phyloP scores from a whole-genome alignment of 495 filamentous ascomycete genomes.

The Penicillium robsamsonii region DNA sequence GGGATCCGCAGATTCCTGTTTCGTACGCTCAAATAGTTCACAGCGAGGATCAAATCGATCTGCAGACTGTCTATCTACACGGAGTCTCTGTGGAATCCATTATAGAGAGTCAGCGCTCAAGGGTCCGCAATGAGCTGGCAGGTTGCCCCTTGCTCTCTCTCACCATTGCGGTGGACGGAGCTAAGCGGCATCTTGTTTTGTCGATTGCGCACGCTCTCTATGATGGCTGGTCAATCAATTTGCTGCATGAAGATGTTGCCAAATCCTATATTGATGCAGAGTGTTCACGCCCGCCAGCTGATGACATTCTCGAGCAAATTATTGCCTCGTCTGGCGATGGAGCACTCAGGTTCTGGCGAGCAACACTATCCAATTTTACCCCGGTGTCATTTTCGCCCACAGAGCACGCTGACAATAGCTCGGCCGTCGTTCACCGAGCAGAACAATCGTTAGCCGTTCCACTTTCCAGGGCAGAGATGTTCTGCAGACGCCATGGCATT shows the following conservation, averaged over 20 bases:
- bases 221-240: constrained; percentile 74
- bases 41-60: constrained; percentile 21
- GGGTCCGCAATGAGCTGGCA: constrained; percentile 10
- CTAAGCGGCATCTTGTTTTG: constrained; percentile 29
- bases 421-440: constrained; percentile 29
- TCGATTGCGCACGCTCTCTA: constrained; percentile 81
- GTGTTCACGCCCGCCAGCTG: constrained; percentile 20
- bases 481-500: constrained; percentile 56
- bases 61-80: constrained; percentile 21
- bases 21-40: constrained; percentile 67
- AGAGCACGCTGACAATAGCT: constrained; percentile 22
- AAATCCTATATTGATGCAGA: constrained; percentile 30
- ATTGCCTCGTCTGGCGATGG: constrained; percentile 24
- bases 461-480: constrained; percentile 41
- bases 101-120: constrained; percentile 26
- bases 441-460: constrained; percentile 33
- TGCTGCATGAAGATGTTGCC: constrained; percentile 62
- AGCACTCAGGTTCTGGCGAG: constrained; percentile 40
- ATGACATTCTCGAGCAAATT: constrained; percentile 34
- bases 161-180: constrained; percentile 17
- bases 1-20: constrained; percentile 50
- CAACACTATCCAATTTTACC: constrained; percentile 30
- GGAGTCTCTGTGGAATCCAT: constrained; percentile 21
- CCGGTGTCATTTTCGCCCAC: constrained; percentile 20
- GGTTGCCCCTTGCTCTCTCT: constrained; percentile 20